Base-by-base conservation (phyloP, 78 protist species). In the Dictyostelium brefeldianum region DNA sequence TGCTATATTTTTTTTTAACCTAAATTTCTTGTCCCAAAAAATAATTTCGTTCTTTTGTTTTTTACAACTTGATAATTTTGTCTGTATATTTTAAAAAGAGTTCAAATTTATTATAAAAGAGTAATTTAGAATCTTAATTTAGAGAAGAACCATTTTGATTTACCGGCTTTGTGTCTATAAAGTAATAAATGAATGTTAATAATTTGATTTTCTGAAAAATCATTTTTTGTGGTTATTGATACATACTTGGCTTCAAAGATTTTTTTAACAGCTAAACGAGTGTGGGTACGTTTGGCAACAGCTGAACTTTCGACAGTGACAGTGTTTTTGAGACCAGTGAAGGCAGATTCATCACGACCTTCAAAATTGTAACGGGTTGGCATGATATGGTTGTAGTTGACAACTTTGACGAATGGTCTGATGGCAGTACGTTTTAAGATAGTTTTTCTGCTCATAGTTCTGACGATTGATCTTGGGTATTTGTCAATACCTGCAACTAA, bases 131-230 rank as follows among this genome's bases (percentile, higher is more conserved):
- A 99, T 43, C 98, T 91, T 89, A 98, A 97, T 96, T 98, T 97
- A 85, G 92, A 62, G 98, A 99, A 99, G 98, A 98, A 99, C 99
- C 99, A 99, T 87, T 81, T 95, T 99, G 98, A 98, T 97, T 99
- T 97, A 79, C 99, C 99, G 41, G 96, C 27, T 78, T 80, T 89
- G 97, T 96, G 97, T 22, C 96, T 96, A 53, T 10, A 11, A 2
- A 20, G 79, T 4, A 41, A 78, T 46, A 31, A 48, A 29, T 1
- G 50, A 31, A 83, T 4, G 43, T 36, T 36, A 36, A 36, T 36
- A 36, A 36, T 36, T n/a, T n/a, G n/a, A n/a, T n/a, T n/a, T n/a
- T n/a, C n/a, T n/a, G n/a, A n/a, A n/a, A n/a, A n/a, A n/a, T n/a
- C n/a, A n/a, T n/a, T n/a, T n/a, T n/a, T n/a, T n/a, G n/a, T n/a